phyloP scores from a whole-genome alignment of 2,329 filamentous ascomycete genomes.

The Claviceps sp. region DNA sequence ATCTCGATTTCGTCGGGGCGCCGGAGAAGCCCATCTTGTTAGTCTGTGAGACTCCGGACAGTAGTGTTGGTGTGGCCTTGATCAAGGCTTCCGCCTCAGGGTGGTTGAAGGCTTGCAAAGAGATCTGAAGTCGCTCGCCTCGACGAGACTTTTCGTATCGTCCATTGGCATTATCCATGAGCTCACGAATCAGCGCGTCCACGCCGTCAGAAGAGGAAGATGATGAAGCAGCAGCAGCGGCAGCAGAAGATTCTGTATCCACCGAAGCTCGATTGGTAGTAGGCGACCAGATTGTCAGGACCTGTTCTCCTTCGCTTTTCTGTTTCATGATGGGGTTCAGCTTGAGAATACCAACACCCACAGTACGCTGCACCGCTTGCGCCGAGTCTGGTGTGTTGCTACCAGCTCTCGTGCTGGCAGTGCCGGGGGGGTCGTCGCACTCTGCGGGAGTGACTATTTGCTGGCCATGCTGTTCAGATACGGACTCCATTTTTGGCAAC shows the following conservation, averaged over 20 bases:
- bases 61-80: constrained; percentile 72
- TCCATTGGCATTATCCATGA: constrained; percentile 62
- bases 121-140: constrained; percentile 66
- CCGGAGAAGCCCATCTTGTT: constrained; percentile 89
- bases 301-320: constrained; percentile 58
- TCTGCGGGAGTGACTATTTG: constrained; percentile 30
- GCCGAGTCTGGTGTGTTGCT: constrained; percentile 9
- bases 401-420: constrained; percentile 35
- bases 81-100: constrained; percentile 70
- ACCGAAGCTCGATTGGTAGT: constrained; percentile 37
- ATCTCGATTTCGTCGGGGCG: constrained; percentile 74
- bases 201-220: constrained; percentile 45
- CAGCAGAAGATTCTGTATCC: constrained; percentile 35
- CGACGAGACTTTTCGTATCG: constrained; percentile 59
- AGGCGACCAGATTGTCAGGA: constrained; percentile 64
- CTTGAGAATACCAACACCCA: constrained; percentile 66
- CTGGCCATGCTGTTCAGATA: constrained; percentile 38
- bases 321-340: constrained; percentile 63
- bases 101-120: constrained; percentile 64
- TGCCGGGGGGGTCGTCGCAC: constrained; percentile 35
- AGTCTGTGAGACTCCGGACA: constrained; percentile 69
- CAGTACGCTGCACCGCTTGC: constrained; percentile 36
- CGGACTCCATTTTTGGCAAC: constrained; percentile 37
- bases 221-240: no score
- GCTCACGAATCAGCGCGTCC: constrained; percentile 56